Evolutionary conservation across 305 asterid genomes (phyloP).

Genomic region (Fraxinus paxiana): DNA sequence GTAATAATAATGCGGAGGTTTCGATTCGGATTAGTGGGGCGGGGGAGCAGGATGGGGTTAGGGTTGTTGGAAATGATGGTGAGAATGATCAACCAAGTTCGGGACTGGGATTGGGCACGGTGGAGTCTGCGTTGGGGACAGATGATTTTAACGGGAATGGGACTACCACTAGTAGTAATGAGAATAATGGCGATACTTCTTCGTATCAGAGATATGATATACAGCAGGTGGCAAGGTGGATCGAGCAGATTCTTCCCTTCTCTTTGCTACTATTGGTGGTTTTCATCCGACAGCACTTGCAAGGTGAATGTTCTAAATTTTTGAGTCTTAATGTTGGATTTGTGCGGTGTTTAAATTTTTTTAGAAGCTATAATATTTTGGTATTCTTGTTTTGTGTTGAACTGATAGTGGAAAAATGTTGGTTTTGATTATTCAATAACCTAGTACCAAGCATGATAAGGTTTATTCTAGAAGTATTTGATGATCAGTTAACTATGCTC

Average conservation of each 20-base stretch:
- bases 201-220: constrained; percentile 72
- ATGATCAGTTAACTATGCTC: not conserved
- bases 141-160: constrained; percentile 37
- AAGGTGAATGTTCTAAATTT: constrained; percentile 37
- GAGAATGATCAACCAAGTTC: constrained; percentile 12
- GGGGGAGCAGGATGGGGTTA: constrained; percentile 40
- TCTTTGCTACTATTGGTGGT: constrained; percentile 72
- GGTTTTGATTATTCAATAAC: not conserved
- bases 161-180: constrained; percentile 27
- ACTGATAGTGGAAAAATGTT: not conserved
- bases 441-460: not conserved
- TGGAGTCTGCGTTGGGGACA: constrained; percentile 28
- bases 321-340: not conserved
- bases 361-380: not conserved
- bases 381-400: not conserved
- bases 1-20: constrained; percentile 49
- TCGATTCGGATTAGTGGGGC: constrained; percentile 61
- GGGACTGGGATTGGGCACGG: constrained; percentile 37
- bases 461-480: not conserved
- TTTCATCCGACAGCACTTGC: constrained; percentile 83
- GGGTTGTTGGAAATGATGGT: constrained; percentile 20
- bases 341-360: not conserved
- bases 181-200: constrained; percentile 37
- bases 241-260: constrained; percentile 86
- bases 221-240: constrained; percentile 74